These are phyloP conservation scores for Paraphoma sp. DNA, from an alignment of 2,329 filamentous ascomycete species.

Conservation along the genomic window DNA sequence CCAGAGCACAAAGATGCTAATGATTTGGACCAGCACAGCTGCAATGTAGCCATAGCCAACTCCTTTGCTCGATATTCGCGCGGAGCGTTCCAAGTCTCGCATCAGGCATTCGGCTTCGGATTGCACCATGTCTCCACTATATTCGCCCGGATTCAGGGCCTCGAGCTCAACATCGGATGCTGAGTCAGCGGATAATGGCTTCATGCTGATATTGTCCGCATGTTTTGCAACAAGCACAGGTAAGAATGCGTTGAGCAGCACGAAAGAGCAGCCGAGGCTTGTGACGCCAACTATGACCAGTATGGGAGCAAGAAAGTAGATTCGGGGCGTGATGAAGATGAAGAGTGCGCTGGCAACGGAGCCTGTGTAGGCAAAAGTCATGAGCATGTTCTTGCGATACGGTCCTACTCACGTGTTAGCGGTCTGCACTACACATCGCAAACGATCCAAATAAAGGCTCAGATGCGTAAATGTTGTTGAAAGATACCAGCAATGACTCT, in stretches of 20 bases:
- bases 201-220: constrained; percentile 50
- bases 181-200: constrained; percentile 12
- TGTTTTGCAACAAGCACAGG: constrained; percentile 87
- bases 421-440: not conserved
- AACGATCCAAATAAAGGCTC: no score
- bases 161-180: constrained; percentile 37
- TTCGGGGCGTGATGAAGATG: constrained; percentile 72
- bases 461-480: no score
- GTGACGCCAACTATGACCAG: constrained; percentile 87
- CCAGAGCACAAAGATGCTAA: constrained; percentile 77
- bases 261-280: constrained; percentile 92
- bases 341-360: constrained; percentile 81
- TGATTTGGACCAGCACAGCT: constrained; percentile 78
- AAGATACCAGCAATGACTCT: not conserved
- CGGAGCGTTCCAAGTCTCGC: constrained; percentile 78
- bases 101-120: constrained; percentile 45
- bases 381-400: constrained; percentile 84
- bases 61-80: constrained; percentile 84
- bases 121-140: not conserved
- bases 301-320: constrained; percentile 81
- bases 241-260: constrained; percentile 91
- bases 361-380: constrained; percentile 80
- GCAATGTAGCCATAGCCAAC: constrained; percentile 90
- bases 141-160: constrained; percentile 22
- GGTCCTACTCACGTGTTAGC: constrained; percentile 37